These are phyloP conservation scores for Phytomonas sp. DNA, from an alignment of 208 protist genomes.

Conservation along the genomic window DNA sequence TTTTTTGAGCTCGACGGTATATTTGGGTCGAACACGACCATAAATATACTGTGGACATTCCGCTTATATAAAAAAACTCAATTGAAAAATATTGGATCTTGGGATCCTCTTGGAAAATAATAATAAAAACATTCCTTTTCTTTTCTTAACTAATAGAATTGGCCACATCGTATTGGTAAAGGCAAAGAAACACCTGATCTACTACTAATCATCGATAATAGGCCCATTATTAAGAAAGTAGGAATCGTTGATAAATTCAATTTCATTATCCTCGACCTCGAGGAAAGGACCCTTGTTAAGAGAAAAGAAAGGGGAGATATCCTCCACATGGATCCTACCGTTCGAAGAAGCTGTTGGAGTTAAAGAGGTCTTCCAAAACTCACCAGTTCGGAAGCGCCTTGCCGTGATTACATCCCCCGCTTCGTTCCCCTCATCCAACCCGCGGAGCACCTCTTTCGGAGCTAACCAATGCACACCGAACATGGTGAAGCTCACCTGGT, in stretches of 20 bases:
- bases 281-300: background rate
- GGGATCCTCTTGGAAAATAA: background rate
- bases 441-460: slow-evolving; percentile 28
- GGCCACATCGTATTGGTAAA: background rate
- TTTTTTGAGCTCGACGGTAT: background rate
- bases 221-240: slow-evolving; percentile 77
- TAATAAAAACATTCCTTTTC: background rate
- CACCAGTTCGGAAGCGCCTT: slow-evolving; percentile 47
- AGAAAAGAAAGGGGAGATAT: background rate
- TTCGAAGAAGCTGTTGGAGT: background rate
- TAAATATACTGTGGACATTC: background rate
- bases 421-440: slow-evolving; percentile 19
- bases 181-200: background rate
- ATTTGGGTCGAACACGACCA: background rate
- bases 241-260: slow-evolving; percentile 69
- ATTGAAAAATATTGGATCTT: background rate
- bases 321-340: background rate
- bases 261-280: slow-evolving; percentile 78
- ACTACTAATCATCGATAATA: slow-evolving; percentile 78
- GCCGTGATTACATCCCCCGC: slow-evolving; percentile 62
- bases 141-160: background rate
- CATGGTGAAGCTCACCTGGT: slow-evolving; percentile 75
- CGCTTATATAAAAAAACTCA: background rate
- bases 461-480: slow-evolving; percentile 48
- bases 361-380: slow-evolving; percentile 21